Evolutionary conservation across 2,329 filamentous ascomycete genomes (phyloP).

Genomic region (Penicillium janthinellum): DNA sequence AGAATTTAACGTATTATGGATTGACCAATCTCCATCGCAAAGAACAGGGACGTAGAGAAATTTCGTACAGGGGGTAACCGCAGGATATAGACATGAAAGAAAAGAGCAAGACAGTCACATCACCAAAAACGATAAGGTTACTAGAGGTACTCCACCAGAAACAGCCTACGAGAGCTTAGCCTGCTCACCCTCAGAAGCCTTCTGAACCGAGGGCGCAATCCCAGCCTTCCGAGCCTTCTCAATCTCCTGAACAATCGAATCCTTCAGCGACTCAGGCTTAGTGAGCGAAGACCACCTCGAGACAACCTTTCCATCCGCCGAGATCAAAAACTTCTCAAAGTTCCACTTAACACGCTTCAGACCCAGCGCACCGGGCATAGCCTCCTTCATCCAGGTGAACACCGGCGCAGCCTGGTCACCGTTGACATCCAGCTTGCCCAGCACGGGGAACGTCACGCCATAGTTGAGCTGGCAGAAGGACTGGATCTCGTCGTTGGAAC

Average conservation of each 20-base stretch:
- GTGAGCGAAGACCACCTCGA: conserved; percentile 80
- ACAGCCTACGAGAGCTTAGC: conserved; percentile 10
- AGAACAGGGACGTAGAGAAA: conserved; percentile 1
- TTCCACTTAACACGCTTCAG: conserved; percentile 98
- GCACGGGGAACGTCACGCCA: conserved; percentile 85
- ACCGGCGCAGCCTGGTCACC: conserved; percentile 77
- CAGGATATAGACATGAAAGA: conserved; percentile 13
- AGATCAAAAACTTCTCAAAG: conserved; percentile 97
- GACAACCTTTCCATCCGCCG: conserved; percentile 81
- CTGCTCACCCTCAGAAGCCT: conserved; percentile 16
- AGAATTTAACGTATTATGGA: neutral
- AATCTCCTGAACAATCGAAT: conserved; percentile 73
- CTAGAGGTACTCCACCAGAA: neutral
- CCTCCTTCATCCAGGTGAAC: conserved; percentile 71
- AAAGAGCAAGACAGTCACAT: neutral
- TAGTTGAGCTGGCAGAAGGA: conserved; percentile 91
- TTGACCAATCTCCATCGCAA: neutral
- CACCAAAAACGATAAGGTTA: neutral
- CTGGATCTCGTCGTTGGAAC: conserved; percentile 77
- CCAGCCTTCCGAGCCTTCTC: conserved; percentile 53
- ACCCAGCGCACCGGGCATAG: conserved; percentile 80
- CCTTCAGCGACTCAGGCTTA: conserved; percentile 80
- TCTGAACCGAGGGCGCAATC: conserved; percentile 28
- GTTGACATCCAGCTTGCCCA: conserved; percentile 94
- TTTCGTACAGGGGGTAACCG: conserved; percentile 9